Conservation (phyloP, 192 early-diverging fungal species). For the Umbelopsis ramanniana region DNA sequence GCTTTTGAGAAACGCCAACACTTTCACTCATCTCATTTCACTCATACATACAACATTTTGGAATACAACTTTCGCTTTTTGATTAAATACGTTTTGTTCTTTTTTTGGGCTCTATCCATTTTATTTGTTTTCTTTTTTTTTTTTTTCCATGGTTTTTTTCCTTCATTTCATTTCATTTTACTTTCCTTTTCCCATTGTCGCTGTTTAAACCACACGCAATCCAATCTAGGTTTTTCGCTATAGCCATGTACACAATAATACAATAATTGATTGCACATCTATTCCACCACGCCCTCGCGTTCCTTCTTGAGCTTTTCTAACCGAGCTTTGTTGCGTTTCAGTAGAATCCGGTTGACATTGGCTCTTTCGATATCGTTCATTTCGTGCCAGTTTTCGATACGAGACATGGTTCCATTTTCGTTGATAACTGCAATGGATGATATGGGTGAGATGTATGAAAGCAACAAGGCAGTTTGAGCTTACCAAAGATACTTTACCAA, state of each 20-base stretch:
- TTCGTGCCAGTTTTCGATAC: slow-evolving; percentile 59
- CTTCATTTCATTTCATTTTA: neutral
- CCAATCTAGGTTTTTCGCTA: neutral
- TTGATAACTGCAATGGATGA: slow-evolving; percentile 47
- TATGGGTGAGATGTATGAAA: neutral
- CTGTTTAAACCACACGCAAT: neutral
- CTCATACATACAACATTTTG: no score
- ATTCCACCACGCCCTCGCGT: slow-evolving; percentile 5
- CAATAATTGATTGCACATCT: neutral
- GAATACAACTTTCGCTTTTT: neutral
- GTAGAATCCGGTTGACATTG: slow-evolving; percentile 52
- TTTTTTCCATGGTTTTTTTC: neutral
- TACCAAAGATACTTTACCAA: slow-evolving; percentile 35
- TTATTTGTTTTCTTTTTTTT: neutral
- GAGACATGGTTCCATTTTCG: slow-evolving; percentile 50
- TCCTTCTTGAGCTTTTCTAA: slow-evolving; percentile 32
- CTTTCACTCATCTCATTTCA: neutral
- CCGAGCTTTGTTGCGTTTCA: slow-evolving; percentile 49
- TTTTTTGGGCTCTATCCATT: neutral
- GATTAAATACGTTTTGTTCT: neutral
- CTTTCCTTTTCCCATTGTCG: neutral
- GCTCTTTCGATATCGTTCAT: slow-evolving; percentile 57
- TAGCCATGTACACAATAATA: slow-evolving; percentile 18
- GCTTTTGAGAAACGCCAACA: slow-evolving; percentile 8
- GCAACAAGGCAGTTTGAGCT: neutral